Evolutionary conservation across 441 rosid genomes (phyloP), one percentile per base, ranked within the genome.

Genomic region (Flueggea neowawraea): DNA sequence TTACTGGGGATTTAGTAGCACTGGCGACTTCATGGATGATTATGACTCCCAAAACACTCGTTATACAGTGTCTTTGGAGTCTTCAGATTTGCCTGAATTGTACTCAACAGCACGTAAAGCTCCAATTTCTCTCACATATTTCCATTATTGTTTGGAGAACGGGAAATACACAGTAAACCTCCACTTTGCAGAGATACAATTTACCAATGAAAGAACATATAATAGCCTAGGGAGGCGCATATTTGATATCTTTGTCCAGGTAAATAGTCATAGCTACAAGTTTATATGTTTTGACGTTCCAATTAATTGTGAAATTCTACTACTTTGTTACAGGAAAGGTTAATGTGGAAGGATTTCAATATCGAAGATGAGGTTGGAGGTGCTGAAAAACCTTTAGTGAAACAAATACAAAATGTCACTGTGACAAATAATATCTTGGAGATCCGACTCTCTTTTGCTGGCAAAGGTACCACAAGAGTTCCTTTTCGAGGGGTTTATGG

Each of bases 21-120:
- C 88, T 13, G 95, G 97, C 16, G 95, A 88, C 80, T 90, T 61
- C 79, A 76, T 78, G 86, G 96, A 90, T 58, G 95, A 90, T 41
- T 32, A 75, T 62, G 87, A 88, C 73, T 77, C 14, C 75, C 92
- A 84, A 67, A 88, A 90, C 67, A 76, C 78, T 54, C 84, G 89
- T 58, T 86, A 73, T 68, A 63, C 78, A 32, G 71, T 65, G 50
- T 62, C 56, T 54, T 39, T 14, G 16, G 58, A 60, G 13, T 62
- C 75, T 13, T 69, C 83, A 49, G 58, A 68, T 59, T 12, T 77
- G 50, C 55, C 82, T 12, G 73, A n/a, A 10, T 63, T 83, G 71
- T 79, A 82, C 52, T 15, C 17, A 52, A 77, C 81, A 16, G 90
- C 87, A 11, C 90, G 94, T 14, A 67, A n/a, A 14, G 52, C 85